phyloP scores from a whole-genome alignment of 2,329 filamentous ascomycete genomes.

The Fusarium gaditjirri region DNA sequence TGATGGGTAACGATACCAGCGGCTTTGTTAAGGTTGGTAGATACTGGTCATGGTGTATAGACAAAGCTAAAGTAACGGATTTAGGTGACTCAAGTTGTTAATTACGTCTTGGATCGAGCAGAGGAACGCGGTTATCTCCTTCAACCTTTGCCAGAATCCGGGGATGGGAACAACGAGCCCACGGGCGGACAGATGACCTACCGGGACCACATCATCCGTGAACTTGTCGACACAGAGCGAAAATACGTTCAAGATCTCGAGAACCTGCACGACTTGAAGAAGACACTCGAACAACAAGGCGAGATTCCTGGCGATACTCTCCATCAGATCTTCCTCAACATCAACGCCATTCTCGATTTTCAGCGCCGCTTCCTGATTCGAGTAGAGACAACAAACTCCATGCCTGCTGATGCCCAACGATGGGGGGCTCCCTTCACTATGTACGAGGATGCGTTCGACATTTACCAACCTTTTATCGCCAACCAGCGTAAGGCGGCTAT shows the following conservation, averaged over 20 bases:
- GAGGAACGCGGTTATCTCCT: slow-evolving; percentile 80
- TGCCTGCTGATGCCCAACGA: slow-evolving; percentile 79
- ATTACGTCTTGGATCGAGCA: slow-evolving; percentile 88
- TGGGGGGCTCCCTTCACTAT: slow-evolving; percentile 94
- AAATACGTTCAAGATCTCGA: slow-evolving; percentile 98
- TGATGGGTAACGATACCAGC: slow-evolving; percentile 94
- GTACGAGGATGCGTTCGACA: slow-evolving; percentile 87
- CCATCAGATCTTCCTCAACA: slow-evolving; percentile 95
- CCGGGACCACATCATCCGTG: slow-evolving; percentile 88
- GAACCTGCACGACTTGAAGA: slow-evolving; percentile 92
- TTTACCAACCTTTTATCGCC: slow-evolving; percentile 97
- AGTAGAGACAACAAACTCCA: slow-evolving; percentile 93
- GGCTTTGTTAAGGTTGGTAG: slow-evolving; percentile 88
- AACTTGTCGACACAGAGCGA: slow-evolving; percentile 92
- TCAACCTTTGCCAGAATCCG: slow-evolving; percentile 67
- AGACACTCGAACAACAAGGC: slow-evolving; percentile 86
- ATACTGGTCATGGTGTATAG: not conserved
- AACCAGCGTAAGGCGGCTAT: slow-evolving; percentile 93
- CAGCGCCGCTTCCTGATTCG: slow-evolving; percentile 94
- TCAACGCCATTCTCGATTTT: slow-evolving; percentile 94
- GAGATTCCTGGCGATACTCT: slow-evolving; percentile 89
- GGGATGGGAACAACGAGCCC: slow-evolving; percentile 58
- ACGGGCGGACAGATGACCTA: slow-evolving; percentile 76
- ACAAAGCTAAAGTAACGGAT: not conserved
- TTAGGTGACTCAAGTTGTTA: slow-evolving; percentile 86